Percentiles rank a stretch among this genome's conserved stretches.
Conservation (phyloP, 2,329 filamentous ascomycete species). For the Tolypocladium nubicola region DNA sequence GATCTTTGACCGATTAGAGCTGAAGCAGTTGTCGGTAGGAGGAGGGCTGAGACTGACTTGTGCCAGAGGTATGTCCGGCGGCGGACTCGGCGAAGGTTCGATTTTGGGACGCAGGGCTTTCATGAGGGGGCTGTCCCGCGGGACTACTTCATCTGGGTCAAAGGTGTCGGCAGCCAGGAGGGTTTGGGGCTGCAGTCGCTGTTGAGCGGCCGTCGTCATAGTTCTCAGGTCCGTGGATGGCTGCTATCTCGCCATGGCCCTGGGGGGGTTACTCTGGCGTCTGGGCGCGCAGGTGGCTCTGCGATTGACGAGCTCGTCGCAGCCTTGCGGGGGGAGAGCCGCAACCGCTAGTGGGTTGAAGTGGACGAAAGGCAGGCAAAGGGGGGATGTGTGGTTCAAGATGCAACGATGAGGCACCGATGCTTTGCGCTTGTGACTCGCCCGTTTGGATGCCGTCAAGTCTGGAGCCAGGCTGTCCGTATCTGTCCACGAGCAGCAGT, state of each 20-base stretch:
- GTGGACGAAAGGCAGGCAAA: neutral
- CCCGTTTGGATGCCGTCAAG: neutral
- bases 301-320: neutral
- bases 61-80: conserved; percentile 23
- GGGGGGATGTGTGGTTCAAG: neutral
- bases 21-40: conserved; percentile 29
- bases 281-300: neutral
- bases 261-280: conserved; percentile 1
- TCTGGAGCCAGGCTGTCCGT: neutral
- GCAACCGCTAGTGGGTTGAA: neutral
- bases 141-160: conserved; percentile 32
- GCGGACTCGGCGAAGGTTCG: conserved; percentile 20
- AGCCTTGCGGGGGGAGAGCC: neutral
- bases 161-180: conserved; percentile 23
- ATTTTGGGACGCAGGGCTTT: conserved; percentile 21
- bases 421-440: neutral
- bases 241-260: conserved; percentile 24
- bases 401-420: neutral
- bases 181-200: conserved; percentile 19
- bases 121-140: conserved; percentile 29
- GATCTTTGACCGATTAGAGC: conserved; percentile 42
- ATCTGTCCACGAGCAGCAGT: neutral
- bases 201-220: conserved; percentile 29
- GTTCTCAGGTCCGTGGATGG: conserved; percentile 17
- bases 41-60: conserved; percentile 23